A percentile compares a stretch with the other conserved stretches of the same genome.
These are phyloP conservation scores for Verticillium tricorpus DNA, from an alignment of 2,329 filamentous ascomycete species.

Conservation along the genomic window DNA sequence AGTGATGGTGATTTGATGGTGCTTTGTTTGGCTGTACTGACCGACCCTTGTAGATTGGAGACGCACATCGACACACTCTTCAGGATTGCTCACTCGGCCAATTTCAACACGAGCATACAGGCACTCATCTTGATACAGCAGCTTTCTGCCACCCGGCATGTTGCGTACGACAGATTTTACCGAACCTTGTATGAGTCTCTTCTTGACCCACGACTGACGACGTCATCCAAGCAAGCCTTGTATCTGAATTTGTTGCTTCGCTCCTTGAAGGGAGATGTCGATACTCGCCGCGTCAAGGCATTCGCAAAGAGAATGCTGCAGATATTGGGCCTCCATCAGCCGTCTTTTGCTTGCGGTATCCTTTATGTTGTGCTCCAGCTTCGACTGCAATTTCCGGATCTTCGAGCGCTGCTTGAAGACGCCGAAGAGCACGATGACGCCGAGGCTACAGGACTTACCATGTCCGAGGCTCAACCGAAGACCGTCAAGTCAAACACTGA, in stretches of 20 bases:
- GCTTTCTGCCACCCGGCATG: slow-evolving; percentile 73
- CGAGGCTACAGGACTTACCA: slow-evolving; percentile 32
- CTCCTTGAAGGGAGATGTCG: slow-evolving; percentile 84
- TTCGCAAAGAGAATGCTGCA: slow-evolving; percentile 94
- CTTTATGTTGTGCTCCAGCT: slow-evolving; percentile 84
- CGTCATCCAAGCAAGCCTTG: slow-evolving; percentile 90
- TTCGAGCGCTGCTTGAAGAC: slow-evolving; percentile 73
- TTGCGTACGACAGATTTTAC: slow-evolving; percentile 88
- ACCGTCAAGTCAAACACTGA: background rate
- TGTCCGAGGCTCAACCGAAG: background rate
- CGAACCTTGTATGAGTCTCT: slow-evolving; percentile 92
- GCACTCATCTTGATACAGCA: slow-evolving; percentile 94
- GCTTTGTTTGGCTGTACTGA: slow-evolving; percentile 10
- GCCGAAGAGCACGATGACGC: slow-evolving; percentile 69
- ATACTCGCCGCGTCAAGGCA: slow-evolving; percentile 86
- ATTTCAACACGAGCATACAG: slow-evolving; percentile 98
- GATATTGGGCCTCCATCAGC: slow-evolving; percentile 80
- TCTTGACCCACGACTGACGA: slow-evolving; percentile 80
- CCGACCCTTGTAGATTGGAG: slow-evolving; percentile 55
- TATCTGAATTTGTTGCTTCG: slow-evolving; percentile 91
- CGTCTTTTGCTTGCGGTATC: slow-evolving; percentile 89
- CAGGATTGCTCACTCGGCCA: slow-evolving; percentile 92
- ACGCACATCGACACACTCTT: slow-evolving; percentile 92
- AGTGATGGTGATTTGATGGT: slow-evolving; percentile 20
- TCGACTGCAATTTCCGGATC: slow-evolving; percentile 71